These are phyloP conservation scores for Malassezia sp. DNA, from an alignment of 1,284 basidiomycete genomes.

Conservation along the genomic window DNA sequence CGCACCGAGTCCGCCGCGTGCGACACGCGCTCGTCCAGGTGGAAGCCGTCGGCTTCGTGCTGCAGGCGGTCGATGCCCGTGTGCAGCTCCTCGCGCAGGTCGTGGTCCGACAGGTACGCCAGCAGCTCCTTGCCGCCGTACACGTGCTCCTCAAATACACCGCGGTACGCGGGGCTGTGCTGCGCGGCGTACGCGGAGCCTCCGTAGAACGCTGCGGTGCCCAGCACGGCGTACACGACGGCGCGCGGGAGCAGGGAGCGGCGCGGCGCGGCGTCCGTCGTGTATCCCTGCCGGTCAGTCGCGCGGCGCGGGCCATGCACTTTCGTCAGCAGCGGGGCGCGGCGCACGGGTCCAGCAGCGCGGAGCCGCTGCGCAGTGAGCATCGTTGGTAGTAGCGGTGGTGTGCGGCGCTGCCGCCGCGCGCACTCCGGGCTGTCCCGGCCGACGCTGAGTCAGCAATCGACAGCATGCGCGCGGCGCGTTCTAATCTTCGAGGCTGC, in stretches of 20 bases:
- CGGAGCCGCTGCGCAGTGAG: not conserved
- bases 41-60: constrained; percentile 24
- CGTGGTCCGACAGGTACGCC: constrained; percentile 34
- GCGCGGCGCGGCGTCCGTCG: constrained; percentile 5
- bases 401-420: not conserved
- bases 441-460: constrained; percentile 9
- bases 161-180: constrained; percentile 50
- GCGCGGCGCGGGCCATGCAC: too few relatives aligned
- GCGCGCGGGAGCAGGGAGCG: constrained; percentile 18
- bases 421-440: not conserved
- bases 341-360: constrained; percentile 15
- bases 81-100: too few relatives aligned
- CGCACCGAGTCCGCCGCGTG: constrained; percentile 54
- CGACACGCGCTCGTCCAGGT: constrained; percentile 51
- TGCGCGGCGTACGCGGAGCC: constrained; percentile 32
- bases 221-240: constrained; percentile 23
- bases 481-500: too few relatives aligned
- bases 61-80: constrained; percentile 19
- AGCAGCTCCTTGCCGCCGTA: constrained; percentile 61
- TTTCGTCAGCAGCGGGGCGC: too few relatives aligned
- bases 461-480: too few relatives aligned
- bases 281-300: not conserved
- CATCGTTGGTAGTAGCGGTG: not conserved
- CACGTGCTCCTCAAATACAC: constrained; percentile 67
- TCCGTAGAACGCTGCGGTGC: constrained; percentile 38